Evolutionary conservation across 176 grass and related monocot species (phyloP).

Genomic region (Rhynchospora pubera): DNA sequence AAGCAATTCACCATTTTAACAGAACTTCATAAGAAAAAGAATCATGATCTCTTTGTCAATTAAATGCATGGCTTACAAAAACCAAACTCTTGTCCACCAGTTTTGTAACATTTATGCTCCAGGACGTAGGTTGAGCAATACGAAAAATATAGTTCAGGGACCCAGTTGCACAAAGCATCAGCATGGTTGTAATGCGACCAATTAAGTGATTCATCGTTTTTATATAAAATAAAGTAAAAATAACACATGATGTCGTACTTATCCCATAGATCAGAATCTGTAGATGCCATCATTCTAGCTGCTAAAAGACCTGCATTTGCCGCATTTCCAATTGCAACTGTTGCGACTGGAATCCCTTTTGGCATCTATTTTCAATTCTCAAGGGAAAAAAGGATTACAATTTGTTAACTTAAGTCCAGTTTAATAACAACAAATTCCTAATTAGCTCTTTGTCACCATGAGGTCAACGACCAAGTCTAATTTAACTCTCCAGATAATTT

Average conservation of each 20-base stretch:
- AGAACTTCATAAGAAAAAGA: not conserved
- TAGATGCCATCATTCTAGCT: constrained; percentile 46
- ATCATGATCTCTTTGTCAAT: not conserved
- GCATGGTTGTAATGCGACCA: not conserved
- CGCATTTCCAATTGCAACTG: constrained; percentile 68
- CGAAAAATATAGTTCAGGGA: no score
- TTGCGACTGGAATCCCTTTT: constrained; percentile 79
- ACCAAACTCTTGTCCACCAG: not conserved
- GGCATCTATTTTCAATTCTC: constrained; percentile 50
- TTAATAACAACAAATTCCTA: not conserved
- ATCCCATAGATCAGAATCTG: constrained; percentile 55
- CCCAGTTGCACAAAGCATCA: not conserved
- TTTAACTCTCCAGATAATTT: not conserved
- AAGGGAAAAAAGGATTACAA: not conserved
- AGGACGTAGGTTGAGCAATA: no score
- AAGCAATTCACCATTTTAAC: not conserved
- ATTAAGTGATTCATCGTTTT: not conserved
- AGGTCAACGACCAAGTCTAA: not conserved
- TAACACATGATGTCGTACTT: constrained; percentile 34
- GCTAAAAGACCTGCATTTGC: constrained; percentile 83
- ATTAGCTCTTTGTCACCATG: not conserved
- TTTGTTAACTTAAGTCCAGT: not conserved
- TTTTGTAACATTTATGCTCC: not conserved
- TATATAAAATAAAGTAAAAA: not conserved
- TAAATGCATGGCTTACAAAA: not conserved